A percentile compares a stretch with the other conserved stretches of the same genome.
These are phyloP conservation scores for Priceomyces castillae DNA, from an alignment of 805 yeast species.

Conservation along the genomic window DNA sequence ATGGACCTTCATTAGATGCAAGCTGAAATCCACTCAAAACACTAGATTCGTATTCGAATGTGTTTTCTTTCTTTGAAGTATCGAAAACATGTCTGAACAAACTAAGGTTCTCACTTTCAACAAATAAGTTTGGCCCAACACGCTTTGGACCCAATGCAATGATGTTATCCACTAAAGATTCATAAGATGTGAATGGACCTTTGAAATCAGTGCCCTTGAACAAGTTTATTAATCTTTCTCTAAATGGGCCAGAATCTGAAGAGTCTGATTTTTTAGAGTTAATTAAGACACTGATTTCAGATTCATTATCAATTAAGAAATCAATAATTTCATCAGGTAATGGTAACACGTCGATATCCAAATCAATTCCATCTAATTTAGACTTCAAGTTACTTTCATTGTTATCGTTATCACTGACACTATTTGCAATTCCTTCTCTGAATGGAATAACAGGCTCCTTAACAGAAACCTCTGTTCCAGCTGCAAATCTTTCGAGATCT, in stretches of 20 bases:
- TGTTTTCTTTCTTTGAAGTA: conserved; percentile 10
- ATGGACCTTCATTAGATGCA: conserved; percentile 81
- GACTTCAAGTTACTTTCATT: conserved; percentile 31
- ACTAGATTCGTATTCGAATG: conserved; percentile 52
- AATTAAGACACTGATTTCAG: conserved; percentile 36
- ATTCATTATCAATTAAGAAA: conserved; percentile 48
- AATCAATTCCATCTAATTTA: conserved; percentile 31
- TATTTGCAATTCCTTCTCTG: conserved; percentile 72
- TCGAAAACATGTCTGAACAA: conserved; percentile 31
- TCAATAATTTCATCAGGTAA: conserved; percentile 50
- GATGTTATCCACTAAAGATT: conserved; percentile 33
- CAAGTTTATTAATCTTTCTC: not conserved
- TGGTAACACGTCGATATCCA: conserved; percentile 58
- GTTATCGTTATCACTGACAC: conserved; percentile 22
- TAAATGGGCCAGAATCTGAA: conserved; percentile 2
- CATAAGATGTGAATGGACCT: conserved; percentile 15
- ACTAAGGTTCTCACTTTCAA: conserved; percentile 44
- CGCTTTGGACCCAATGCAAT: conserved; percentile 76
- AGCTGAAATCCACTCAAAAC: conserved; percentile 81
- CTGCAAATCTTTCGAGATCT: conserved; percentile 85
- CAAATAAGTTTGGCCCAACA: conserved; percentile 69
- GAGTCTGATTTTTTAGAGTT: not conserved
- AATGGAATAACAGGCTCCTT: conserved; percentile 95
- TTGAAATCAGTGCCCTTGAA: conserved; percentile 15
- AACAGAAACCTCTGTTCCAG: conserved; percentile 74